Evolutionary conservation across 768 basidiomycete genomes (phyloP), one percentile per base, ranked within the genome.

Genomic region (Gymnopilus junonius): DNA sequence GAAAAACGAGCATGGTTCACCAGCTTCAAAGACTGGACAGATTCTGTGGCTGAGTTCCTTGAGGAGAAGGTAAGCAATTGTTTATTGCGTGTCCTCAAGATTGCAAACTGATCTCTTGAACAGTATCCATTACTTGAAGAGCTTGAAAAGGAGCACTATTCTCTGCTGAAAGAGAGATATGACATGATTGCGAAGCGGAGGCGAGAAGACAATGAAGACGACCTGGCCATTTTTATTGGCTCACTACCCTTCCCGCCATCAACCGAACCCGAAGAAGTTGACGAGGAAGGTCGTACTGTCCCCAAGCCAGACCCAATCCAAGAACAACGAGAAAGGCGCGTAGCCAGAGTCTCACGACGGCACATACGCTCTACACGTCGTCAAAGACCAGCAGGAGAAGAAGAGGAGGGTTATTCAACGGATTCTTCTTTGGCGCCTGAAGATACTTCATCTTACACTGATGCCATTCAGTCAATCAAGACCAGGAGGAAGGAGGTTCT

Each of bases 351-450:
- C 4, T 75, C 79, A 20, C 87, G 95, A 14, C 85, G 87, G 34
- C 69, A 78, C 34, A 73, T 73, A 31, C 85, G 88, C 35, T 76
- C 68, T 32, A 67, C 74, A 39, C 73, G 66, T 27, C 71, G 62
- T 37, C 59, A 58, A n/a, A 37, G 59, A 42, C 61, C 68, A 55
- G 61, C 62, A 54, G 68, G 65, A 21, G 60, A 77, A 55, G 78
- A 78, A 11, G 90, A 95, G 67, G 93, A 95, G 74, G 95, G 94
- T 0, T 94, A 87, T 67, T 95, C 94, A 15, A 97, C 95, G 0
- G 95, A 97, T 70, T 85, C 90, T 0, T 87, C 87, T 3, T 78
- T 97, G 4, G 78, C 84, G 1, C 82, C 85, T 14, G 79, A 85
- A 2, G 94, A 95, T 68, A 81, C 84, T 11, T 78, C 82, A 6